Conservation (phyloP, 768 basidiomycete species). For the Pleurotus giganteus region DNA sequence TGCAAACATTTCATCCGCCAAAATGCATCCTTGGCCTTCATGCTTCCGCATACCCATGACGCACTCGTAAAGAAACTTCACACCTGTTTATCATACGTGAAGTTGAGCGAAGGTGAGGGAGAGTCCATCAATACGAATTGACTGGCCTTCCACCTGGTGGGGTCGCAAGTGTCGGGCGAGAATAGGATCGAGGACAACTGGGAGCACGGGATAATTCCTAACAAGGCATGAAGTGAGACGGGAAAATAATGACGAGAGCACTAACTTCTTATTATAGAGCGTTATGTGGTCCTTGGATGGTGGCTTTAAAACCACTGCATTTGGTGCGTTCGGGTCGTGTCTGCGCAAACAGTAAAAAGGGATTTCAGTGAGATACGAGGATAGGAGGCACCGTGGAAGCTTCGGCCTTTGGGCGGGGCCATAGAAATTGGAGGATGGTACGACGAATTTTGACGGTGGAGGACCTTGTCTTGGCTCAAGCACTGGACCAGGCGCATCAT, state of each 20-base stretch:
- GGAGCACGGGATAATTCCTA: conserved; percentile 64
- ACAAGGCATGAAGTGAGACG: background rate
- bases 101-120: conserved; percentile 1
- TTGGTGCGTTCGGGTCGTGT: conserved; percentile 73
- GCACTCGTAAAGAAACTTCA: conserved; percentile 91
- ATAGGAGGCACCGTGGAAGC: conserved; percentile 45
- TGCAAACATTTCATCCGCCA: conserved; percentile 91
- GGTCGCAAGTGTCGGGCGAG: conserved; percentile 72
- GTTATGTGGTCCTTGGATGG: conserved; percentile 67
- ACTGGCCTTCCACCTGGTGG: conserved; percentile 84
- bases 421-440: conserved; percentile 61
- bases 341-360: conserved; percentile 31
- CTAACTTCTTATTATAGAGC: conserved; percentile 70
- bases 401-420: conserved; percentile 35
- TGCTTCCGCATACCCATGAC: conserved; percentile 93
- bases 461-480: conserved; percentile 15
- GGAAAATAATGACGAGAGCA: background rate
- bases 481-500: background rate
- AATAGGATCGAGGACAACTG: conserved; percentile 91
- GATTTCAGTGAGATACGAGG: background rate
- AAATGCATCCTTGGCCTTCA: conserved; percentile 90
- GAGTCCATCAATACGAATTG: too few species aligned
- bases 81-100: conserved; percentile 38
- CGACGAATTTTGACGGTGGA: conserved; percentile 33
- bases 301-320: conserved; percentile 83